Base-by-base conservation (phyloP, 2,329 filamentous ascomycete genomes). In the Fusarium concolor region DNA sequence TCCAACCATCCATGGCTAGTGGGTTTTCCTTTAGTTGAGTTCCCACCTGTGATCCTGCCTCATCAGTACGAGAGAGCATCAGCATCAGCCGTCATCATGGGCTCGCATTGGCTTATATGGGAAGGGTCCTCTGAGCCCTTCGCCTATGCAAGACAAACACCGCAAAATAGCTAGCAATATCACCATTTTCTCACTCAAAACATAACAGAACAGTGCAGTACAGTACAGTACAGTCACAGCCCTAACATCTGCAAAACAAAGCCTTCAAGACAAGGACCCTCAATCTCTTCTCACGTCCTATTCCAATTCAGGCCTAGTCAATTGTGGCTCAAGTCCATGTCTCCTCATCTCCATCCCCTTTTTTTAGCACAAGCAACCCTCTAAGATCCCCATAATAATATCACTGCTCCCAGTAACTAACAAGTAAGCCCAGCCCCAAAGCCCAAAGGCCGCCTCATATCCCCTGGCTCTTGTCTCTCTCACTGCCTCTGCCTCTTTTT, bases 351-450 rank as follows among this genome's bases (percentile, higher is more conserved):
- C n/a, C n/a, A n/a, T n/a, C 59, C 44, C 61, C 61, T 63, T 65
- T 65, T 65, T 65, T 65, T 65, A 65, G 61, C 60, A 65, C 62
- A 65, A 58, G 24, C 44, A 58, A 43, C 38, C 24, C 39, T 51
- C 38, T 49, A 58, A 39, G 26, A 50, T 64, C 61, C 28, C 61
- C 61, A 64, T 64, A 64, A 64, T 64, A 58, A 63, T 54, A 45
- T 29, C 33, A 50, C 44, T 64, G 24, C 31, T 56, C 57, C 60
- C 49, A 54, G 62, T 51, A 39, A 28, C 35, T 26, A 26, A 31
- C 62, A 62, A 45, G 52, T 47, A 42, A 70, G 68, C 67, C 65
- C 67, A 67, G 67, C 67, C 67, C 60, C 56, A 55, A 54, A 55
- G 54, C 47, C n/a, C 47, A 66, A 57, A 61, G 65, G 38, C 67